Base-by-base conservation (phyloP, 2,329 filamentous ascomycete genomes). In the Ascocoryne sarcoides region DNA sequence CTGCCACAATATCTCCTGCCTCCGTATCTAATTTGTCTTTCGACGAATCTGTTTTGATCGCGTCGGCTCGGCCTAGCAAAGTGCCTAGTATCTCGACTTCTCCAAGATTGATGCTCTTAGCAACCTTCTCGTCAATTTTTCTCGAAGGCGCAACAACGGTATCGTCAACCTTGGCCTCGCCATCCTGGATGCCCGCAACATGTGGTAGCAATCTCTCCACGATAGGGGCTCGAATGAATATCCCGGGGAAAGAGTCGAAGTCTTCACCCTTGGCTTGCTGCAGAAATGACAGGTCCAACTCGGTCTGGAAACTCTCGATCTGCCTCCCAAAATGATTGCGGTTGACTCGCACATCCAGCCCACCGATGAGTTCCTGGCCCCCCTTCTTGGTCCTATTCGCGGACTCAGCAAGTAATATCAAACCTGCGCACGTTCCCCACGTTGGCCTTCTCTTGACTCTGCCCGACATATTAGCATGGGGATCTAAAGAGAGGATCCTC, bases 321-420 rank as follows among this genome's bases (percentile, higher is more conserved):
- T 98, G 92, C 40, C 90, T 76, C 3, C 92, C 92, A 58, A 95
- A 98, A 62, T 95, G 87, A 58, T 96, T 98, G 34, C 92, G 75
- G 58, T 93, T 88, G 21, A 96, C 89, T 33, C 86, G 73, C 26
- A 98, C 89, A 56, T 88, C 82, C 28, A 98, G 71, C 2, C 92
- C 92, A 10, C 92, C 92, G 47, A 98, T 87, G 39, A 96, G 73
- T 44, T 95, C 87, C 62, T 96, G 92, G 0, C 90, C 90, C 32
- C 87, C 88, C 55, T 84, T 80, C 61, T 95, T 96, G 28, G 85
- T 88, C 47, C 82, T 76, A 60, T 90, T 94, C 36, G 88, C 90
- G 43, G 83, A 79, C 56, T 95, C 84, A 2, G 88, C 83, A 36
- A 98, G 79, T 36, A 96, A 68, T 52, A 98, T 95, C 42, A 96